These are phyloP conservation scores for Fallopia convolvulus DNA, from an alignment of 148 eudicot genomes.

Conservation along the genomic window DNA sequence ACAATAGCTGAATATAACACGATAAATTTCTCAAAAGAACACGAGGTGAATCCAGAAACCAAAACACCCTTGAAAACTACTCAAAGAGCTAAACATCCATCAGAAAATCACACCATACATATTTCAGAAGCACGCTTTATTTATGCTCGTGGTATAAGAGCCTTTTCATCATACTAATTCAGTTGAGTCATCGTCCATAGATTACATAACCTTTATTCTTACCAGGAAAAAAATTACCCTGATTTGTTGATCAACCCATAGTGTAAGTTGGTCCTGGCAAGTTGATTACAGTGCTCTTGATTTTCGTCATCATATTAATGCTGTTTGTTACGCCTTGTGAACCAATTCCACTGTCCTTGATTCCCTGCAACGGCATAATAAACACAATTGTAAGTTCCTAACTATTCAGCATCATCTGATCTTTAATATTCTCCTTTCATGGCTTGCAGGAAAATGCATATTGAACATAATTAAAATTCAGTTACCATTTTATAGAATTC, in stretches of 20 bases:
- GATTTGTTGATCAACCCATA: neutral
- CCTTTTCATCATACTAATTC: neutral
- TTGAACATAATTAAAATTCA: too few species aligned
- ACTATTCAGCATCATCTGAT: too few species aligned
- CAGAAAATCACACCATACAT: neutral
- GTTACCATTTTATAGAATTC: too few species aligned
- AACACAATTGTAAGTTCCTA: too few species aligned
- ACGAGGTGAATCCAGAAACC: too few species aligned
- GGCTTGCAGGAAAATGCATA: too few species aligned
- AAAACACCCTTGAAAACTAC: neutral
- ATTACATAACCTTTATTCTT: neutral
- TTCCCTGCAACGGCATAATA: conserved; percentile 39
- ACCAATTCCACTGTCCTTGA: conserved; percentile 97
- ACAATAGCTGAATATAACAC: neutral
- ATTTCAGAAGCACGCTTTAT: neutral
- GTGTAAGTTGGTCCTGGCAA: conserved; percentile 76
- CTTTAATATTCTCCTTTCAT: too few species aligned
- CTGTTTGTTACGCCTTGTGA: conserved; percentile 97
- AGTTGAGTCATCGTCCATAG: neutral
- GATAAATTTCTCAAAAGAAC: too few species aligned
- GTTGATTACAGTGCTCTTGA: conserved; percentile 95
- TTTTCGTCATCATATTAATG: conserved; percentile 91
- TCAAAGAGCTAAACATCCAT: neutral
- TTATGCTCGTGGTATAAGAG: neutral
- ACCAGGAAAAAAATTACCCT: neutral